A percentile compares a stretch with the other conserved stretches of the same genome.
phyloP scores from a whole-genome alignment of 352 stramenopile species.

The Phytophthora colocasiae region DNA sequence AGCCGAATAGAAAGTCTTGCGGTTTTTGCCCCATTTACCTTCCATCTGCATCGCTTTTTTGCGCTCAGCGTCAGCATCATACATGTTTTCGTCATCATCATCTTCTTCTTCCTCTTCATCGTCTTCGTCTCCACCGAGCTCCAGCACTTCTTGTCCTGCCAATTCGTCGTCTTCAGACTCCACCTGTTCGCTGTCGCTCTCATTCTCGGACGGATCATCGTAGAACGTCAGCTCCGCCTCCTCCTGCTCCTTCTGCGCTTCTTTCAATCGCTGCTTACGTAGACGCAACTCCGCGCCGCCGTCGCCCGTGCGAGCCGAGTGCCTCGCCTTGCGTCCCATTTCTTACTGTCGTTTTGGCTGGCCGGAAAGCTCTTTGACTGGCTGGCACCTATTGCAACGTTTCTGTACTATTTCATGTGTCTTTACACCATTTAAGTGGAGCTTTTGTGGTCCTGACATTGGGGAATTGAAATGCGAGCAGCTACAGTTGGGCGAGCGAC shows the following conservation, averaged over 20 bases:
- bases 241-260: constrained; percentile 64
- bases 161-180: constrained; percentile 70
- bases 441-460: neutral
- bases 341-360: constrained; percentile 3
- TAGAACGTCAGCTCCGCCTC: constrained; percentile 84
- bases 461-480: constrained; percentile 15
- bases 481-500: constrained; percentile 19
- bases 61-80: constrained; percentile 70
- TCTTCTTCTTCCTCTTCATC: constrained; percentile 55
- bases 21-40: constrained; percentile 87
- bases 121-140: constrained; percentile 58
- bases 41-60: constrained; percentile 81
- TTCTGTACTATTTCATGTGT: too few species aligned
- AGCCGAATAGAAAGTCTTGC: constrained; percentile 88
- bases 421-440: too few species aligned
- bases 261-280: constrained; percentile 70
- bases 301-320: constrained; percentile 79
- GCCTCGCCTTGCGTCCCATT: constrained; percentile 79
- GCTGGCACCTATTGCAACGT: constrained; percentile 7
- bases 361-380: constrained; percentile 28
- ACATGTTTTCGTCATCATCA: constrained; percentile 58
- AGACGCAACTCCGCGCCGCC: constrained; percentile 76
- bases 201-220: constrained; percentile 83
- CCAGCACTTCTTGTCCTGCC: constrained; percentile 74
- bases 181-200: constrained; percentile 61